phyloP scores from a whole-genome alignment of 2,329 filamentous ascomycete species.

The Sporothrix variecibatus region DNA sequence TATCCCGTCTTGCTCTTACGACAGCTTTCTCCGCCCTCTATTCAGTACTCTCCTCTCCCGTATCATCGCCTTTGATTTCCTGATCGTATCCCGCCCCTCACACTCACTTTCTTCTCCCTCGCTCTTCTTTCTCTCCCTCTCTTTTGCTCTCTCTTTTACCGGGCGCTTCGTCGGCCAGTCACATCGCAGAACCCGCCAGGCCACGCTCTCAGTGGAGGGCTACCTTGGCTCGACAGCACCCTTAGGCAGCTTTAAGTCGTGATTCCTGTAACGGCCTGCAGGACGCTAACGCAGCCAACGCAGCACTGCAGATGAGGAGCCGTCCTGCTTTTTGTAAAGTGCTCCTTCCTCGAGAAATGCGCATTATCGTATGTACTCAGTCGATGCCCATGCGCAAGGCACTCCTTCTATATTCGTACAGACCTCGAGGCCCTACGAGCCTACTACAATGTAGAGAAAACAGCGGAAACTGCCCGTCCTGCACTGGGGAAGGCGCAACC shows the following conservation, averaged over 20 bases:
- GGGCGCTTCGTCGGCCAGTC: slow-evolving; percentile 29
- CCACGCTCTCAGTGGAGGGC: slow-evolving; percentile 8
- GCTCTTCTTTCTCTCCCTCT: neutral
- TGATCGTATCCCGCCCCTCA: neutral
- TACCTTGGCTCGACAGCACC: slow-evolving; percentile 9
- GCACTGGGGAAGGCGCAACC: neutral
- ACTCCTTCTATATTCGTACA: slow-evolving; percentile 6
- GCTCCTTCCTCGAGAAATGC: neutral
- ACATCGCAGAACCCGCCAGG: neutral
- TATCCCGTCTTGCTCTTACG: neutral
- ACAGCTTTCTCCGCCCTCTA: neutral
- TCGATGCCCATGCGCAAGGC: neutral
- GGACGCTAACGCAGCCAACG: slow-evolving; percentile 24
- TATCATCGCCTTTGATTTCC: neutral
- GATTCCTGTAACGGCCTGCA: slow-evolving; percentile 20
- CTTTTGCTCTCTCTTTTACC: slow-evolving; percentile 8
- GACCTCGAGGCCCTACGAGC: neutral
- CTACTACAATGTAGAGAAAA: neutral
- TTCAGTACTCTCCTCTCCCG: neutral
- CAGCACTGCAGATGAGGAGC: slow-evolving; percentile 17
- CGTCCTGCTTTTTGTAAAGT: neutral
- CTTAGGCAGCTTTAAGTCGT: neutral
- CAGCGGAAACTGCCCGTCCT: neutral
- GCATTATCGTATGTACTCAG: neutral
- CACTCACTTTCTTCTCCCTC: neutral